Conservation (phyloP, 2,329 filamentous ascomycete genomes). For the Apiospora sp. region DNA sequence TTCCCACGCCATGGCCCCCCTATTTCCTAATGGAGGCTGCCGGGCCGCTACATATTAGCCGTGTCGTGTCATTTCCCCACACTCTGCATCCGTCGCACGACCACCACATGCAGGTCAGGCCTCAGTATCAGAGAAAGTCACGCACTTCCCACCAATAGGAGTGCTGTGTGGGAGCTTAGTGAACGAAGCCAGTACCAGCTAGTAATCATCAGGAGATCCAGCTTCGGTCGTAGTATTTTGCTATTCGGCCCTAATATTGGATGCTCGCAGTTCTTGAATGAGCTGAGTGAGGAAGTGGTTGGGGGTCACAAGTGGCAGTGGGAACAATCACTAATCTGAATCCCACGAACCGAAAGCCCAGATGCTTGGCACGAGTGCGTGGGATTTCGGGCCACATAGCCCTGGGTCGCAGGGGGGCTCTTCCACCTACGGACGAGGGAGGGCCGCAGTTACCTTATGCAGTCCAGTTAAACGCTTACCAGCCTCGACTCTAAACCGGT, state of each 20-base stretch:
- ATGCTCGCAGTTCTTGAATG: background rate
- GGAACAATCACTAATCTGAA: background rate
- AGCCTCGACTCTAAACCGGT: background rate
- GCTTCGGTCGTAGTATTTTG: background rate
- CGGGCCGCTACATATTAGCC: background rate
- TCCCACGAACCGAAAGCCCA: slow-evolving; percentile 8
- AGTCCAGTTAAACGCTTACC: background rate
- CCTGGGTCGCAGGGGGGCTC: background rate
- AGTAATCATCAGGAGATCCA: background rate
- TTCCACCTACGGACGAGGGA: background rate
- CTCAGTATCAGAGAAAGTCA: background rate
- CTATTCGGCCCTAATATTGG: background rate
- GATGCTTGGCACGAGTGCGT: slow-evolving; percentile 13
- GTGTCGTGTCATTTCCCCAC: slow-evolving; percentile 12
- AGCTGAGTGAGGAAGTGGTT: background rate
- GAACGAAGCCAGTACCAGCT: no score
- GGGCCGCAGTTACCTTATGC: background rate
- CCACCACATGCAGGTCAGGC: background rate
- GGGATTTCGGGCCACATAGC: background rate
- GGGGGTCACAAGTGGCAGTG: background rate
- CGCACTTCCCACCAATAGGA: slow-evolving; percentile 19
- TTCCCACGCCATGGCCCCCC: background rate
- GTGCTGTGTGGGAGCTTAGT: no score
- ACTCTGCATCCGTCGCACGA: background rate
- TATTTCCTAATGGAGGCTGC: slow-evolving; percentile 20